A percentile compares a stretch with the other conserved stretches of the same genome.
These are phyloP conservation scores for Dothiorella sarmentorum DNA, from an alignment of 2,329 filamentous ascomycete species.

Conservation along the genomic window DNA sequence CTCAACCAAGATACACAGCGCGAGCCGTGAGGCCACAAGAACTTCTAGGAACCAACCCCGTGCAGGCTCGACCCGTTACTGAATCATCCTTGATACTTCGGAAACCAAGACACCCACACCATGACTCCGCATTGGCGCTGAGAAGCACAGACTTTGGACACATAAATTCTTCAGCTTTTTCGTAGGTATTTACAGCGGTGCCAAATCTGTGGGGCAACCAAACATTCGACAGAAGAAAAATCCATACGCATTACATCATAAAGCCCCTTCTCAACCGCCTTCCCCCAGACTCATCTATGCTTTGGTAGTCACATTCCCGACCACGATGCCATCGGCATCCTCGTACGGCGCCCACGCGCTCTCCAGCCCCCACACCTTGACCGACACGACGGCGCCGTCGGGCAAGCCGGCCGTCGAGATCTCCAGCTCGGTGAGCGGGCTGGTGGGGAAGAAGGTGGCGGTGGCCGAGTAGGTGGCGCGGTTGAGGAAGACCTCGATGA, in stretches of 20 bases:
- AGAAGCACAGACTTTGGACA: too few relatives aligned
- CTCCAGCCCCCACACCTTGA: conserved; percentile 38
- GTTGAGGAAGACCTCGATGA: conserved; percentile 56
- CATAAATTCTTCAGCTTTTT: too few relatives aligned
- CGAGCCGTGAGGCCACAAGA: too few relatives aligned
- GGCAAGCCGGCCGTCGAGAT: conserved; percentile 36
- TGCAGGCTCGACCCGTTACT: too few relatives aligned
- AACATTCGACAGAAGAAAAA: too few relatives aligned
- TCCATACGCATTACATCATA: background rate
- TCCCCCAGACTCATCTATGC: background rate
- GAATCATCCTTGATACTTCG: too few relatives aligned
- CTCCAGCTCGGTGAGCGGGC: conserved; percentile 39
- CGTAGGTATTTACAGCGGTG: too few relatives aligned
- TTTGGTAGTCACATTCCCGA: conserved; percentile 4
- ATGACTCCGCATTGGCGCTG: too few relatives aligned
- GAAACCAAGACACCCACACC: too few relatives aligned
- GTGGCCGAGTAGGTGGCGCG: conserved; percentile 51
- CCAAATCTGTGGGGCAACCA: too few relatives aligned
- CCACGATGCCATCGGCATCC: conserved; percentile 21
- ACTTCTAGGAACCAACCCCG: too few relatives aligned
- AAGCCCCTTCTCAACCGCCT: background rate
- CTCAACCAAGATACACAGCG: too few relatives aligned
- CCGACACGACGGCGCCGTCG: conserved; percentile 36
- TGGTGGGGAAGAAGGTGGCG: conserved; percentile 49
- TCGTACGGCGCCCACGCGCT: conserved; percentile 35